These are phyloP conservation scores for Anisodus tanguticus DNA, from an alignment of 257 asterid species.

Conservation along the genomic window DNA sequence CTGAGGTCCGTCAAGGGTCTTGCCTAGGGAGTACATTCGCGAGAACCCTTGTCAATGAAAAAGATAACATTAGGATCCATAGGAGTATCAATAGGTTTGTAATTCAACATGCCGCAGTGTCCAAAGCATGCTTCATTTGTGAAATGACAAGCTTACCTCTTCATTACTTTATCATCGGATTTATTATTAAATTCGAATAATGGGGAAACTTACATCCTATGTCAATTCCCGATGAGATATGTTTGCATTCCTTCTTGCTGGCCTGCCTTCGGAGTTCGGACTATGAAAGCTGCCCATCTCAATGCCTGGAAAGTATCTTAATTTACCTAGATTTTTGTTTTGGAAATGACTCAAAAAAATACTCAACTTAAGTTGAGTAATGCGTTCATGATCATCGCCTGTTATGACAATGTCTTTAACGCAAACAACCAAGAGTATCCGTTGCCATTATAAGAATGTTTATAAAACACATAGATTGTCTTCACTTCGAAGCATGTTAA, in stretches of 20 bases:
- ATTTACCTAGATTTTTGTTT: neutral
- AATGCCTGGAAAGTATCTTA: neutral
- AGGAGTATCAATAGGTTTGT: neutral
- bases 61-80: neutral
- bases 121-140: neutral
- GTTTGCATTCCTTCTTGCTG: too few relatives aligned
- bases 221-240: too few relatives aligned
- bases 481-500: neutral
- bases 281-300: too few relatives aligned
- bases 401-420: neutral
- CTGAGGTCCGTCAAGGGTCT: neutral
- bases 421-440: neutral
- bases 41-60: neutral
- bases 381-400: neutral
- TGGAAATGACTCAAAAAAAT: neutral
- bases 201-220: too few relatives aligned
- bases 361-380: neutral
- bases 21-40: neutral
- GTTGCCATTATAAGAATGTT: slow-evolving; percentile 11
- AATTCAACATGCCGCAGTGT: neutral
- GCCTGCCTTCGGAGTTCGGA: too few relatives aligned
- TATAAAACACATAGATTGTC: neutral
- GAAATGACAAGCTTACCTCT: neutral
- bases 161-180: too few relatives aligned
- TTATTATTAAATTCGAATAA: too few relatives aligned